Conservation (phyloP, 164 flowering plant species). For the Vitis rotundifolia region DNA sequence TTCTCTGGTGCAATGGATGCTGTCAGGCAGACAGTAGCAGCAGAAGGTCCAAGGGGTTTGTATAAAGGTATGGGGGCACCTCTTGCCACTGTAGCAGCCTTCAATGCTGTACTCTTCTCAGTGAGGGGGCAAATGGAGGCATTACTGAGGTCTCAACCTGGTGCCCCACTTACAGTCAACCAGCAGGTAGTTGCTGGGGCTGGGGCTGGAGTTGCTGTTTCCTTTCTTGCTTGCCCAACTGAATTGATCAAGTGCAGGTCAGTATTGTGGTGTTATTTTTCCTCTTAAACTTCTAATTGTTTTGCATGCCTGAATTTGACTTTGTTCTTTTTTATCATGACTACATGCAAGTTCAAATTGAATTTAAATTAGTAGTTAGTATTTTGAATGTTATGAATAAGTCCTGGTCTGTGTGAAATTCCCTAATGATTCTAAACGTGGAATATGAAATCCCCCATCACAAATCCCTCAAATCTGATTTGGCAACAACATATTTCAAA, state of each 20-base stretch:
- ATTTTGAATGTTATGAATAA: not conserved
- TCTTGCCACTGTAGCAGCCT: slow-evolving; percentile 96
- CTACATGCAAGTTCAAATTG: too few species aligned
- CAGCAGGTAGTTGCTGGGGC: slow-evolving; percentile 85
- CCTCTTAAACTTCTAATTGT: not conserved
- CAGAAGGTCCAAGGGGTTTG: slow-evolving; percentile 83
- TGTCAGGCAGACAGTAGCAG: slow-evolving; percentile 80
- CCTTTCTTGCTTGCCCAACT: slow-evolving; percentile 94
- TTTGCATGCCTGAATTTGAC: too few species aligned
- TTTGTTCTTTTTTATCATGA: too few species aligned
- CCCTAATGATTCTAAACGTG: not conserved
- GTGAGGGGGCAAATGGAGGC: slow-evolving; percentile 94
- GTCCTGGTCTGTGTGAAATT: not conserved
- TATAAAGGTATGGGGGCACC: slow-evolving; percentile 99
- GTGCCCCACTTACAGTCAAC: slow-evolving; percentile 63
- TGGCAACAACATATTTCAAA: too few species aligned
- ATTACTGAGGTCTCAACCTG: slow-evolving; percentile 77
- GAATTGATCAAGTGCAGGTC: slow-evolving; percentile 97
- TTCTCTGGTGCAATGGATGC: slow-evolving; percentile 93
- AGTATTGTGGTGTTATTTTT: slow-evolving; percentile 10
- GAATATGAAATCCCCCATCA: too few species aligned
- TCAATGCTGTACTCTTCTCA: slow-evolving; percentile 91
- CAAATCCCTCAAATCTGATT: too few species aligned
- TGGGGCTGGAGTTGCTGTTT: slow-evolving; percentile 95
- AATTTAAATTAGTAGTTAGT: not conserved